Conservation (phyloP, 495 filamentous ascomycete genomes). For the Mycothermus thermophilus region DNA sequence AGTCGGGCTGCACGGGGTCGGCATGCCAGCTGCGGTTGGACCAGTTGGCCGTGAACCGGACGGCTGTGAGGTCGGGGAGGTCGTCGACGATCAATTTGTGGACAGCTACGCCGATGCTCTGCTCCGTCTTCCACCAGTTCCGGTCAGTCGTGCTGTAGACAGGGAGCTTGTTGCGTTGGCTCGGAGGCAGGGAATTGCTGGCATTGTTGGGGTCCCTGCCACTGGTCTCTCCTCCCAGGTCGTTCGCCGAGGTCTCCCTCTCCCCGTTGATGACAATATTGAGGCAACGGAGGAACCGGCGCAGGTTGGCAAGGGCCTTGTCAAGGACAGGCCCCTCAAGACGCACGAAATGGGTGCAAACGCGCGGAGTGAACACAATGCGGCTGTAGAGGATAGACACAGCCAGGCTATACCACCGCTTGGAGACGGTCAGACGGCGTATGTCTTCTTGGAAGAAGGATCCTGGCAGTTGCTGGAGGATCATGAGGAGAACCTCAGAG, state of each 20-base stretch:
- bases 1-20: conserved; percentile 4
- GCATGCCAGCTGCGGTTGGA: conserved; percentile 7
- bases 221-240: background rate
- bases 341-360: conserved; percentile 12
- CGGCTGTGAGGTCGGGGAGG: conserved; percentile 5
- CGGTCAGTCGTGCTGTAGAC: too few species aligned
- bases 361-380: conserved; percentile 11
- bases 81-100: conserved; percentile 6
- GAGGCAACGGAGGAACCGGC: conserved; percentile 5
- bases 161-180: too few species aligned
- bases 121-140: too few species aligned
- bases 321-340: conserved; percentile 6
- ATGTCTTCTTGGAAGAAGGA: conserved; percentile 15
- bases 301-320: conserved; percentile 3
- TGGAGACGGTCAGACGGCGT: conserved; percentile 10
- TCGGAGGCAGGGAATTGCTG: conserved; percentile 5
- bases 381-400: conserved; percentile 8
- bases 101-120: too few species aligned
- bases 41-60: conserved; percentile 6
- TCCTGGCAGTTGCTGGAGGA: conserved; percentile 9
- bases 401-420: conserved; percentile 13
- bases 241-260: too few species aligned
- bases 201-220: background rate
- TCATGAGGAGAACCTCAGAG: conserved; percentile 11
- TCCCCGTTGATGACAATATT: conserved; percentile 10